phyloP scores from a whole-genome alignment of 2,329 filamentous ascomycete species.

The Leptographium radiaticola region DNA sequence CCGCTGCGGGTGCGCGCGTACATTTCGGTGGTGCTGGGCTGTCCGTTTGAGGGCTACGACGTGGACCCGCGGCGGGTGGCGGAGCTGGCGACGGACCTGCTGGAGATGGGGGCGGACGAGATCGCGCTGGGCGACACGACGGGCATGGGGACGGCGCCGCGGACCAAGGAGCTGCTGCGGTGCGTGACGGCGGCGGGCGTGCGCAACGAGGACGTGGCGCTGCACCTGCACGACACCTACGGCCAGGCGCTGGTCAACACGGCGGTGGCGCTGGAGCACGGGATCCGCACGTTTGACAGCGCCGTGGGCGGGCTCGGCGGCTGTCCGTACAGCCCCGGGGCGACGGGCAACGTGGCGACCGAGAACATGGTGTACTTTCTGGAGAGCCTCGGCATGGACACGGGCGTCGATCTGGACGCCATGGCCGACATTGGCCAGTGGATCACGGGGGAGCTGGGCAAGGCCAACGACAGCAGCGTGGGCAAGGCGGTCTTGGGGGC shows the following conservation, averaged over 20 bases:
- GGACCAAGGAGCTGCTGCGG: constrained; percentile 50
- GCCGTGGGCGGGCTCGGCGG: constrained; percentile 72
- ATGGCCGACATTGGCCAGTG: constrained; percentile 58
- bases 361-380: constrained; percentile 74
- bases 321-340: constrained; percentile 74
- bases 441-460: constrained; percentile 53
- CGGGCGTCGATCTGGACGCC: constrained; percentile 56
- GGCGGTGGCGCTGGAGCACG: constrained; percentile 62
- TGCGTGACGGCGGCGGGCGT: constrained; percentile 55
- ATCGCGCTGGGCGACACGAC: constrained; percentile 85
- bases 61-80: constrained; percentile 51
- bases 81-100: constrained; percentile 52
- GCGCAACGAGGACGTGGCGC: constrained; percentile 55
- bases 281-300: constrained; percentile 66
- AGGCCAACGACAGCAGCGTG: constrained; percentile 51
- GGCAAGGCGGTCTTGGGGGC: constrained; percentile 45
- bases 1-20: constrained; percentile 63
- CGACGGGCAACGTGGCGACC: constrained; percentile 75
- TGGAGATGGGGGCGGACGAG: constrained; percentile 83
- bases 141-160: constrained; percentile 73
- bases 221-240: constrained; percentile 86
- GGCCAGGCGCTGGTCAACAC: constrained; percentile 76
- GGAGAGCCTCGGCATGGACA: constrained; percentile 60
- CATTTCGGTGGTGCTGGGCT: constrained; percentile 69
- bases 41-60: constrained; percentile 58